Conservation (phyloP, 2,329 filamentous ascomycete genomes). For the Xylogone sp. region DNA sequence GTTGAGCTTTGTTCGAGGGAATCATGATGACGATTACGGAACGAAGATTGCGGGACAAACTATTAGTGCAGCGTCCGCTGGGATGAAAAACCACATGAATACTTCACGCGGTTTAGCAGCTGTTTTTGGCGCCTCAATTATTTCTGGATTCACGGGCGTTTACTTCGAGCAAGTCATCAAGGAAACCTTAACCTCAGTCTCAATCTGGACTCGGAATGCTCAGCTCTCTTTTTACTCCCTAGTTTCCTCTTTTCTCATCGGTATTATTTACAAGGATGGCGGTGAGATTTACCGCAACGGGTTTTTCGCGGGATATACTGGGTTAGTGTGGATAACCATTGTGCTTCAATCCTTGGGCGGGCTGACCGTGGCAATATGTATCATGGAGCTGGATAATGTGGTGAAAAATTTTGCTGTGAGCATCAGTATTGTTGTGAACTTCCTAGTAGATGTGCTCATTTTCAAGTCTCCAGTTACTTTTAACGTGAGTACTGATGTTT, state of each 20-base stretch:
- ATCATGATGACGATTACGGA: neutral
- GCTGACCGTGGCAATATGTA: slow-evolving; percentile 69
- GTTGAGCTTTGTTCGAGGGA: neutral
- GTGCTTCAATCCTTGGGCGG: slow-evolving; percentile 75
- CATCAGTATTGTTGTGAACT: slow-evolving; percentile 80
- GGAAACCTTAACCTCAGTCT: slow-evolving; percentile 65
- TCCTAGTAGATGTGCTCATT: slow-evolving; percentile 74
- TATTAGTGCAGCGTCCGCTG: neutral
- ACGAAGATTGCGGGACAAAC: slow-evolving; percentile 38
- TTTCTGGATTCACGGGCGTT: slow-evolving; percentile 78
- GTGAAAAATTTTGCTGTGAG: slow-evolving; percentile 87
- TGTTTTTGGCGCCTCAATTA: slow-evolving; percentile 68
- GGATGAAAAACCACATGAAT: slow-evolving; percentile 52
- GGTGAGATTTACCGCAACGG: slow-evolving; percentile 73
- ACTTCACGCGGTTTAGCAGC: slow-evolving; percentile 71
- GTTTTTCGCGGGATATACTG: slow-evolving; percentile 93
- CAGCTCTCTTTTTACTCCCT: slow-evolving; percentile 89
- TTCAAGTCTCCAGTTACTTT: slow-evolving; percentile 71
- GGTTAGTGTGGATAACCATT: slow-evolving; percentile 80
- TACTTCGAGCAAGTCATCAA: slow-evolving; percentile 87
- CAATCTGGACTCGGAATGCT: slow-evolving; percentile 87
- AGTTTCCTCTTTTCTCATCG: slow-evolving; percentile 77
- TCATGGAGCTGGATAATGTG: slow-evolving; percentile 78
- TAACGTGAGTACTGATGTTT: slow-evolving; percentile 50
- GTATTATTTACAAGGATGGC: slow-evolving; percentile 79